Base-by-base conservation (phyloP, 306 rosid species). In the Carpinus viminea region DNA sequence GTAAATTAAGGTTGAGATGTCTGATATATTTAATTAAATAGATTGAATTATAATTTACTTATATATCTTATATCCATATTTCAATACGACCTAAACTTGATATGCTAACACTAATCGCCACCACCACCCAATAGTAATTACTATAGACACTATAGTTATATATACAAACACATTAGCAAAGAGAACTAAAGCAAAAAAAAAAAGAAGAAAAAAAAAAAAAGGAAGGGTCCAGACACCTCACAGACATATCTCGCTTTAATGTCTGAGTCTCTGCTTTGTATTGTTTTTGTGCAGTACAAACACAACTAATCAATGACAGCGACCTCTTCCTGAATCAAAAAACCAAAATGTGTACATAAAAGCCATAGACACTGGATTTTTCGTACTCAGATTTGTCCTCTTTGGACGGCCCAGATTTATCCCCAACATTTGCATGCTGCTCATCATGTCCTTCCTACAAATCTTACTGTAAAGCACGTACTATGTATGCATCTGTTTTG, bases 221-320 rank as follows among this genome's bases (percentile, higher is more conserved):
- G 26, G 1, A 24, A 24, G 26, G 26, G 68, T 78, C 70, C 79
- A 72, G 85, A 85, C 85, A 83, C 68, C 78, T 74, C 55, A 47
- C 89, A 84, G 93, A 78, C 91, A 77, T 70, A 78, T 81, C 9
- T 84, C 70, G 81, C 84, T 84, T 88, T 83, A 78, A 78, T 72
- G 86, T 87, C 90, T 79, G 80, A 81, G 68, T 81, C 74, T 78
- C 83, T 88, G 88, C 83, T 86, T 84, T 88, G 72, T 84, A 84
- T 81, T 80, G 79, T 83, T 76, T 83, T 75, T 86, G 73, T 79
- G 77, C 83, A 72, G 78, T 64, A 80, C 60, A 90, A 76, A 77
- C 83, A 87, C 92, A 90, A 83, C 88, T 78, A 90, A 85, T 89
- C 83, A 86, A 74, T 60, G 93, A 87, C 12, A 75, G 74, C 28